Evolutionary conservation across 75 land plant genomes (phyloP), one percentile per base, ranked within the genome.

Genomic region (Selaginella tamariscina): DNA sequence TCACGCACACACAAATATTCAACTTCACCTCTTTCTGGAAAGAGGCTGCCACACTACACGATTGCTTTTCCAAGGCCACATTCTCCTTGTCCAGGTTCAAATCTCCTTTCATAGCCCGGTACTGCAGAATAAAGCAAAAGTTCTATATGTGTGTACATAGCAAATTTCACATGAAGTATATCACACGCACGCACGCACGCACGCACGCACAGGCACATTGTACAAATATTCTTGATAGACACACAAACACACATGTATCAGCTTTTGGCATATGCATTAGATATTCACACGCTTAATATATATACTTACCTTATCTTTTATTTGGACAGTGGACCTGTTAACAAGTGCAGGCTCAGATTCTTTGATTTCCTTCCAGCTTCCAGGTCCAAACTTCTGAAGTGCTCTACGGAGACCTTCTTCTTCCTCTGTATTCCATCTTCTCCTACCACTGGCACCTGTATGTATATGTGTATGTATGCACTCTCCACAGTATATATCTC

Each of bases 361-460:
- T 70, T 82, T 77, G 64, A 81, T 90, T 68, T 81, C 88, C 65
- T 85, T 87, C 33, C 74, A 78, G 32, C 70, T 29, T 27, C 74
- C 75, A 54, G 78, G 70, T 28, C 77, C 76, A 65, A 71, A 73
- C 56, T 68, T 80, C n/a, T 71, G 78, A 28, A 80, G 24, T 63
- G 71, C 77, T 33, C 56, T 55, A 32, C 21, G 21, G 1, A 39
- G 32, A 27, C 66, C 72, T 8, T 79, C 82, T 33, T 77, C 79
- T 67, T 83, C 80, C 59, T 78, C 76, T 1, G 21, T 31, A 67
- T 21, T 32, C 33, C 64, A 63, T 21, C 27, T 60, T 64, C 56
- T 63, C 26, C 56, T 13, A 33, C 32, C 24, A 2, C 32, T 30
- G 26, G 73, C 1, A 29, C 55, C 76, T 62, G 27, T n/a, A n/a